Conservation (phyloP, 805 yeast species). For the Nakazawaea peltata region DNA sequence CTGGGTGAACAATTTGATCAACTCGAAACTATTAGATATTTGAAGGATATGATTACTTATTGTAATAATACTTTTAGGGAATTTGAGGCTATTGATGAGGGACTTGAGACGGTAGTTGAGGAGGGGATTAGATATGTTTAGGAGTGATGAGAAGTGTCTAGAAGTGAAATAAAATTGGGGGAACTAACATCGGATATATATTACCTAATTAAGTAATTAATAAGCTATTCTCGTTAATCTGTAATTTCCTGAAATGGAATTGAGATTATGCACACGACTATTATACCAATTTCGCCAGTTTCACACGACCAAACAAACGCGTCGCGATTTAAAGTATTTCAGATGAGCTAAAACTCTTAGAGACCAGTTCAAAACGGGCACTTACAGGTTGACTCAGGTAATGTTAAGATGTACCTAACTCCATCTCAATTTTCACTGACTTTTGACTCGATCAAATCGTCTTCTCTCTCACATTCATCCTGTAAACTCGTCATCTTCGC, state of each 20-base stretch:
- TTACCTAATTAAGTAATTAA: too few species aligned
- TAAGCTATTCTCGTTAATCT: too few species aligned
- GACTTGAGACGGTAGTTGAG: slow-evolving; percentile 4
- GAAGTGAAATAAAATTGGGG: neutral
- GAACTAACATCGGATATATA: too few species aligned
- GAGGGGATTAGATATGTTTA: slow-evolving; percentile 1
- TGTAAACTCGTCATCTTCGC: slow-evolving; percentile 84
- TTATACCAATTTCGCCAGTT: too few species aligned
- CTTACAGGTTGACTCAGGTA: too few species aligned
- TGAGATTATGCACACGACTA: too few species aligned
- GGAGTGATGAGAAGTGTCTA: neutral
- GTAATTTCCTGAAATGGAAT: too few species aligned
- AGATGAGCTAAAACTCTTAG: too few species aligned
- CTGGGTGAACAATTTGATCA: slow-evolving; percentile 23
- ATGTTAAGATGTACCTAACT: slow-evolving; percentile 81
- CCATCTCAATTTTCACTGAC: slow-evolving; percentile 62
- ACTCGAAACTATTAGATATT: slow-evolving; percentile 18
- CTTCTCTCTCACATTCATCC: slow-evolving; percentile 87
- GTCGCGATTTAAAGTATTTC: too few species aligned
- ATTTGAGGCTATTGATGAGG: slow-evolving; percentile 20
- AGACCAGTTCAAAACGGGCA: too few species aligned
- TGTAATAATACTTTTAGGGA: slow-evolving; percentile 25
- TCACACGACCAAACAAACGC: too few species aligned
- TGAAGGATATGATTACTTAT: slow-evolving; percentile 18
- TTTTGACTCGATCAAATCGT: slow-evolving; percentile 56